Base-by-base conservation (phyloP, 2,329 filamentous ascomycete genomes). In the Aspergillus thermomutatus region DNA sequence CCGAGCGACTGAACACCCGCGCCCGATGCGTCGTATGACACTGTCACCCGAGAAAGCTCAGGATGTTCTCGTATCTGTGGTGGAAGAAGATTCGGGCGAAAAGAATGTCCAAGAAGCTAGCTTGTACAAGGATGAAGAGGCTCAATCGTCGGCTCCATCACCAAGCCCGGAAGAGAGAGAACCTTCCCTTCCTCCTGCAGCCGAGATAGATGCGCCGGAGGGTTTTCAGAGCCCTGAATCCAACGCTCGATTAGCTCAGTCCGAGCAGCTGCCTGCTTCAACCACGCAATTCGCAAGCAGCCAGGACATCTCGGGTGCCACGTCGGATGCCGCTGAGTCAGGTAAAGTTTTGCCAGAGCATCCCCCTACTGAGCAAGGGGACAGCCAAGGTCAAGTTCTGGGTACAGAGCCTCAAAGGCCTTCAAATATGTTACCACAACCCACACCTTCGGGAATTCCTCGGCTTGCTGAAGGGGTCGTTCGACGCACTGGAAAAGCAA, bases 41-140 rank as follows among this genome's bases (percentile, higher is more conserved):
- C 78, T 84, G 60, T 86, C 80, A 14, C 80, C 81, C 0, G 86
- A 89, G 64, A 86, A 86, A 65, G 82, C 85, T 8, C 82, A 86
- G 53, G 80, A 87, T 67, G 83, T 87, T 62, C 72, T 90, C 27
- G 81, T 82, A 6, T 86, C 85, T 8, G 86, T 88, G 3, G 82
- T 88, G 14, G 83, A 89, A 65, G 84, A 88, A 66, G 82, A 89
- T 63, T 77, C 80, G 4, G 75, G 70, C 8, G 73, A 74, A 53
- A 69, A 70, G 41, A 66, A 69, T 28, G 28, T 47, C 14, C 46
- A 60, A n/a, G 54, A 56, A 1, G 45, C 50, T 19, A 56, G 64
- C 45, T 17, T 58, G 10, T 54, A 59, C 11, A 60, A 61, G 45
- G 48, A 58, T 14, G 56, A 61, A 3, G 58, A 60, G 40, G 61